Conservation (phyloP, 805 yeast species). For the Candida dajiaensis region DNA sequence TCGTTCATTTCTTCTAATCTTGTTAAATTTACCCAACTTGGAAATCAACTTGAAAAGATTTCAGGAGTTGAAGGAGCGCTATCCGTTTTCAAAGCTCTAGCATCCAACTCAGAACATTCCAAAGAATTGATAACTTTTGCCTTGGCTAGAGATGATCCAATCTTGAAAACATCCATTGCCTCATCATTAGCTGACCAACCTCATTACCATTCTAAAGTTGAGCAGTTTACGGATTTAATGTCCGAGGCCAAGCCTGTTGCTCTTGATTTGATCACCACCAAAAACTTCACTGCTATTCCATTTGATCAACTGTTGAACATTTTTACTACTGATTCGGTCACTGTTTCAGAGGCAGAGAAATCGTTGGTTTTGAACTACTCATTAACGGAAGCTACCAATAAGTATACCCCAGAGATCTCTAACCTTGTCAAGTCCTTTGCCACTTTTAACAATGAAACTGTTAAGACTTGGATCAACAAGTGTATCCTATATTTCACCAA, state of each 20-base stretch:
- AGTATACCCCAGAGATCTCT: conserved; percentile 26
- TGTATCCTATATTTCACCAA: conserved; percentile 57
- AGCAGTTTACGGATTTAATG: conserved; percentile 1
- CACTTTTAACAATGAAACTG: conserved; percentile 13
- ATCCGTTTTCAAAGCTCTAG: conserved; percentile 13
- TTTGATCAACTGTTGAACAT: conserved; percentile 25
- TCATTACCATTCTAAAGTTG: not conserved
- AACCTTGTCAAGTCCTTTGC: conserved; percentile 16
- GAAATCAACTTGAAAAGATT: conserved; percentile 4
- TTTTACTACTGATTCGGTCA: conserved; percentile 11
- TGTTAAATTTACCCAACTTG: conserved; percentile 14
- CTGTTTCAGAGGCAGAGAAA: conserved; percentile 20
- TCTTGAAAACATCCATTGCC: conserved; percentile 9
- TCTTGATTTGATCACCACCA: conserved; percentile 15
- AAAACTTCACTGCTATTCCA: conserved; percentile 28
- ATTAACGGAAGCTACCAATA: conserved; percentile 22
- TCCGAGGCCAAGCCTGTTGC: conserved; percentile 9
- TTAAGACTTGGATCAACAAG: conserved; percentile 49
- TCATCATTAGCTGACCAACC: conserved; percentile 7
- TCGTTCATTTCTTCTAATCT: conserved; percentile 10
- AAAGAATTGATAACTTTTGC: conserved; percentile 10
- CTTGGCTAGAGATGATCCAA: not conserved
- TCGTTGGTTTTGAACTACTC: conserved; percentile 22
- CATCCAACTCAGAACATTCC: conserved; percentile 2
- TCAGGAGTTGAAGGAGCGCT: conserved; percentile 7